Base-by-base conservation (phyloP, 345 rosid species). In the Lepidium africanum region DNA sequence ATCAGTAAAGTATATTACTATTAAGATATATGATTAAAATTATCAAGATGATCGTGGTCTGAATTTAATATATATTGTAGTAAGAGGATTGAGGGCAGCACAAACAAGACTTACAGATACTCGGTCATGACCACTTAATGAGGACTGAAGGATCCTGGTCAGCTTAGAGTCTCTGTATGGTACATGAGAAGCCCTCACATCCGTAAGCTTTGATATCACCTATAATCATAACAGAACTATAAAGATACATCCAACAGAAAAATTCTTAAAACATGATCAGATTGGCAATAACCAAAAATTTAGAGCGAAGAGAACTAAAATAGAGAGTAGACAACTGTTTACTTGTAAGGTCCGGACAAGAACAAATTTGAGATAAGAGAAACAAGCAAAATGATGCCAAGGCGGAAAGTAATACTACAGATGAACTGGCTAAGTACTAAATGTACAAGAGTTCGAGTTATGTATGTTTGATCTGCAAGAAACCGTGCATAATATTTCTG, bases 121-220 rank as follows among this genome's bases (percentile, higher is more conserved):
- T 77, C 96, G 97, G 59, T 96, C 99, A 77, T 89, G 97, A 73
- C 99, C 99, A 77, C 97, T 89, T 72, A 95, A 74, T 65, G 97
- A 95, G 58, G 93, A 95, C 80, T 91, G 97, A 74, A 95, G 96
- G 51, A 95, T 90, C 81, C 99, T 85, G 13, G 99, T 95, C 80
- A 95, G 70, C 79, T 95, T 95, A 54, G 99, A 95, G 86, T 91
- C 99, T 80, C 99, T 85, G 71, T 91, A 95, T 32, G 99, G 99
- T 83, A 95, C 81, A 75, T 95, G 99, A 54, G 85, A 72, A 60
- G 96, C 92, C 74, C 81, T 87, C 61, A 76, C 93, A 81, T 95
- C 97, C 10, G 97, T 95, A 79, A 95, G 83, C 77, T 95, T 95
- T 53, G 99, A 91, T 82, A 95, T 95, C 38, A 95, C 99, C 99